These are phyloP conservation scores for Dalbergia cochinchinensis DNA, from an alignment of 306 rosid species.

Conservation along the genomic window DNA sequence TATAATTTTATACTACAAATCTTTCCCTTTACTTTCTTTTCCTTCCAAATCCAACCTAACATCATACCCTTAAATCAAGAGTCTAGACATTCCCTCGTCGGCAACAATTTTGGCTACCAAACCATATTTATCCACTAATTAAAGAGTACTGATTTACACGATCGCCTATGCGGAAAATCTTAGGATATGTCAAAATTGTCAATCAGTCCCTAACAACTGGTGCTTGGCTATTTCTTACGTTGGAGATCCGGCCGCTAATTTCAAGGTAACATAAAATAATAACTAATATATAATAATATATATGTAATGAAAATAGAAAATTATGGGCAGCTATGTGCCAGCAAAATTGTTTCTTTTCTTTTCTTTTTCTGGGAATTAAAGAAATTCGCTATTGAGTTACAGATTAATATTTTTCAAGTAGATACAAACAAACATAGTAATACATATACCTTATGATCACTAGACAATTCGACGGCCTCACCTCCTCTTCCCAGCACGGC, in stretches of 20 bases:
- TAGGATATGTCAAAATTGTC: background rate
- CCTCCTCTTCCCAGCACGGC: conserved; percentile 84
- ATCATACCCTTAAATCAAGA: no score
- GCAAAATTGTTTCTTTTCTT: no score
- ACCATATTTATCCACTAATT: background rate
- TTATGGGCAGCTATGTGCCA: no score
- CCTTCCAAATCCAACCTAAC: no score
- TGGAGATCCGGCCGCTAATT: background rate
- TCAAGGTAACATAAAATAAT: background rate
- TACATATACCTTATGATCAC: conserved; percentile 82
- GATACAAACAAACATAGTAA: background rate
- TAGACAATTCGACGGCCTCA: conserved; percentile 64
- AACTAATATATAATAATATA: no score
- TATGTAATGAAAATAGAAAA: no score
- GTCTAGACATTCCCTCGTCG: background rate
- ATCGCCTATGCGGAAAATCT: background rate
- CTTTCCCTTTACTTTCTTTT: no score
- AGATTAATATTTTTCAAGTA: background rate
- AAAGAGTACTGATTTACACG: background rate
- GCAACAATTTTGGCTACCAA: conserved; percentile 12
- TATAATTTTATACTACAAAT: no score
- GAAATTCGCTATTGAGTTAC: no score
- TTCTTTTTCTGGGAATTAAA: no score
- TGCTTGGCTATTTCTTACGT: conserved; percentile 1
- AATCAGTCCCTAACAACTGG: background rate